These are phyloP conservation scores for Stagonosporopsis cucurbitacearum DNA, from an alignment of 2,329 filamentous ascomycete genomes.

Conservation along the genomic window DNA sequence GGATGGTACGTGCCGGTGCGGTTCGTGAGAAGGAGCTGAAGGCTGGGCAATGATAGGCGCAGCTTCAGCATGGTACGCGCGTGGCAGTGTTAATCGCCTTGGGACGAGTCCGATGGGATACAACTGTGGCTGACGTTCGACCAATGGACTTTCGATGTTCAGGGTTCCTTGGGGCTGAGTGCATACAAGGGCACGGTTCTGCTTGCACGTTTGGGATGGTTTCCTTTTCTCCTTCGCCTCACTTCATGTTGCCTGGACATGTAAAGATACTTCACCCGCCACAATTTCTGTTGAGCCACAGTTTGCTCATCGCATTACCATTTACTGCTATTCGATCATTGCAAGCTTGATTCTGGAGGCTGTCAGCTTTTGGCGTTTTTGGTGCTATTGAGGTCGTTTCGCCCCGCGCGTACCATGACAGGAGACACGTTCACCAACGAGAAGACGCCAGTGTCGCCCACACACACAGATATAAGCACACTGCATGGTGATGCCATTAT, in stretches of 20 bases:
- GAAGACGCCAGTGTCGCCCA: constrained; percentile 39
- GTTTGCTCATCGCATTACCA: not conserved
- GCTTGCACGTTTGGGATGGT: not conserved
- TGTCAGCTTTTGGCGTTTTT: not conserved
- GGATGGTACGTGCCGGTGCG: too few species aligned
- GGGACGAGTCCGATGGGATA: constrained; percentile 16
- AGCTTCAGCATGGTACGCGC: not conserved
- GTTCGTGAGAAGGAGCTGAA: constrained; percentile 39
- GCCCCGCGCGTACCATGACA: constrained; percentile 37
- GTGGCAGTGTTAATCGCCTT: constrained; percentile 35
- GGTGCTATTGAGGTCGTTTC: not conserved
- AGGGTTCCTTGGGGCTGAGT: constrained; percentile 22
- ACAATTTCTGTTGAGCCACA: constrained; percentile 7
- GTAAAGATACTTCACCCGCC: constrained; percentile 4
- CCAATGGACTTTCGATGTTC: constrained; percentile 29
- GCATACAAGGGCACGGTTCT: not conserved
- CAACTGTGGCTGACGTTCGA: constrained; percentile 22
- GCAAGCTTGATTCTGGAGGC: not conserved
- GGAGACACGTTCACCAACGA: constrained; percentile 40
- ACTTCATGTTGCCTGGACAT: not conserved
- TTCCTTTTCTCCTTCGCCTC: not conserved
- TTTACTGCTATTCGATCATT: not conserved
- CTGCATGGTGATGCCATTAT: constrained; percentile 42
- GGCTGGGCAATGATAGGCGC: constrained; percentile 1
- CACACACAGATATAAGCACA: constrained; percentile 35